Evolutionary conservation across 2,329 filamentous ascomycete genomes (phyloP), one percentile per base, ranked within the genome.

Genomic region (Colletotrichum melonis): DNA sequence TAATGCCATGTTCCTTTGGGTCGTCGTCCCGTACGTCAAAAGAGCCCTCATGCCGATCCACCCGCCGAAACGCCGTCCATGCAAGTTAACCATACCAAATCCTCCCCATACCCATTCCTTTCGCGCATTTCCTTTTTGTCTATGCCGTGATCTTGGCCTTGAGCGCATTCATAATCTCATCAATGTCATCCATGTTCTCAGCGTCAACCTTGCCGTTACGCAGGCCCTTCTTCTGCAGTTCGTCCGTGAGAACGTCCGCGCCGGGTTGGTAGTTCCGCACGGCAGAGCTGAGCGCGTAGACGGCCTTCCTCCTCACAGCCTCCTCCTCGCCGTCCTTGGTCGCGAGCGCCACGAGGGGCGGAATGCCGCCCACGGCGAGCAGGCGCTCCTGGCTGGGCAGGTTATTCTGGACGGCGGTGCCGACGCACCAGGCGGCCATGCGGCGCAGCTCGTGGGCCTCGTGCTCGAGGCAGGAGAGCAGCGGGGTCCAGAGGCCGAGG

Each of bases 381-480:
- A 91, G 82, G 64, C 90, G 90, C 84, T 97, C 94, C 85, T 99
- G 97, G 63, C 91, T 92, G 81, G 92, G 93, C 77, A 90, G 88
- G 83, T 99, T 98, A 86, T 99, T 99, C 88, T 98, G 95, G 73
- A 99, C 97, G 11, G 97, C 96, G 6, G 95, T 98, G 63, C 94
- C 95, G 72, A 97, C 86, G 85, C 95, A 98, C 94, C 95, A 98
- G n/a, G 95, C 95, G 3, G 96, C 95, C 90, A 95, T 95, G 78
- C 88, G 91, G 76, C 95, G 88, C 79, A 98, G 86, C 75, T 97
- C 93, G 6, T 87, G 81, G 79, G 97, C 92, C 12, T 89, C 87
- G 78, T 92, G 88, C 63, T 88, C 86, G 16, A 99, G 87, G 75
- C 93, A 90, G 9, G 87, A 84, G 12, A 98, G 86, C 52, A 99